phyloP scores from a whole-genome alignment of 805 yeast genomes.

The Lachancea sp. region DNA sequence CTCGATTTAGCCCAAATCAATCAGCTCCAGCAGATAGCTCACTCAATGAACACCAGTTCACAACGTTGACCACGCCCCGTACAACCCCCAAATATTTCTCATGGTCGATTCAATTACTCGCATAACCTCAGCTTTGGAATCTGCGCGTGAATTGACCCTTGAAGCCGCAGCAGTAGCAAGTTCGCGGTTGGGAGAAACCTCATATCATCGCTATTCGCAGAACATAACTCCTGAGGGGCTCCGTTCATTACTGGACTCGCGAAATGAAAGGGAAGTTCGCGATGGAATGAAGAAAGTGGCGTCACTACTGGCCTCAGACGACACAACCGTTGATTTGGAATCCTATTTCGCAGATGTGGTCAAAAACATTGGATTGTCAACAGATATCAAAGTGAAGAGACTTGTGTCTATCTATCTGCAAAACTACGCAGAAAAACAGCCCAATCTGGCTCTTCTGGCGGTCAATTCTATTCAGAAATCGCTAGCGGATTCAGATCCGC shows the following conservation, averaged over 20 bases:
- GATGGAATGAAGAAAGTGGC: slow-evolving; percentile 55
- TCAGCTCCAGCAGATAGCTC: no score
- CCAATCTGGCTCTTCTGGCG: slow-evolving; percentile 82
- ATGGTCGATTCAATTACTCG: slow-evolving; percentile 56
- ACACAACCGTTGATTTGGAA: slow-evolving; percentile 35
- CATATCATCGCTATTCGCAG: slow-evolving; percentile 36
- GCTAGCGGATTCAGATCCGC: slow-evolving; percentile 61
- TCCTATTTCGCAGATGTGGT: slow-evolving; percentile 77
- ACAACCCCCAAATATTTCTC: background rate
- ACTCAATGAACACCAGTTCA: background rate
- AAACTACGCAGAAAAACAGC: slow-evolving; percentile 74
- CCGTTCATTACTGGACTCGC: slow-evolving; percentile 56
- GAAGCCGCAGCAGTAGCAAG: slow-evolving; percentile 82
- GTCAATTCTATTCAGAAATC: slow-evolving; percentile 89
- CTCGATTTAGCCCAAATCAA: background rate
- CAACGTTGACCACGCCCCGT: background rate
- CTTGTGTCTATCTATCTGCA: slow-evolving; percentile 71
- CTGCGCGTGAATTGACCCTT: slow-evolving; percentile 70
- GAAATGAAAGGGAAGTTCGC: slow-evolving; percentile 57
- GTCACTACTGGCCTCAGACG: slow-evolving; percentile 38
- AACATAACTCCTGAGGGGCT: slow-evolving; percentile 62
- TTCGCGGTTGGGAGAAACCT: slow-evolving; percentile 56
- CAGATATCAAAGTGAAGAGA: slow-evolving; percentile 56
- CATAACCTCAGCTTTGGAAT: slow-evolving; percentile 66
- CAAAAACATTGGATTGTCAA: slow-evolving; percentile 66